Evolutionary conservation across 495 filamentous ascomycete genomes (phyloP).

Genomic region (Collariella sp.): DNA sequence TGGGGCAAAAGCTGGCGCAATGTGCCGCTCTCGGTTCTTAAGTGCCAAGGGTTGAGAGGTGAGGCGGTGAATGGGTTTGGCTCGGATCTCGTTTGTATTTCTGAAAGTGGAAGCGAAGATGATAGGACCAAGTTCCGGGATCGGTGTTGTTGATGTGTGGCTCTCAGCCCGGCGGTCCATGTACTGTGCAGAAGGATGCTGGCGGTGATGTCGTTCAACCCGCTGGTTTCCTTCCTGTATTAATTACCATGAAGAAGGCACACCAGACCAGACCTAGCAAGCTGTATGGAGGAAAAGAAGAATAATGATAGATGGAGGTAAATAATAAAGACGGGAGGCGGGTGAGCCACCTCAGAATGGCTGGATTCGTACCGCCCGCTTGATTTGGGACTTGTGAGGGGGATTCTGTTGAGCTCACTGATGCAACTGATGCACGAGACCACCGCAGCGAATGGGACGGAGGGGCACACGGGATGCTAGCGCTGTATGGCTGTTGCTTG

Average conservation of each 20-base stretch:
- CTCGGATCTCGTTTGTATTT: constrained; percentile 4
- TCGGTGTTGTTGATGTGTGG: not conserved
- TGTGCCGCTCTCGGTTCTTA: not conserved
- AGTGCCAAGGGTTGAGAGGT: not conserved
- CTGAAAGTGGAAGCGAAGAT: not conserved
- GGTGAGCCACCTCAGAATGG: not conserved
- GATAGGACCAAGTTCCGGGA: not conserved
- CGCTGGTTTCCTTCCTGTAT: not conserved
- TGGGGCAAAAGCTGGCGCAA: not conserved
- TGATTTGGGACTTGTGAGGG: not conserved
- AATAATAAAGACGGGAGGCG: not conserved
- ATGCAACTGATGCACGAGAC: not conserved
- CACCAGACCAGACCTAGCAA: not conserved
- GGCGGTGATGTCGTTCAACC: not conserved
- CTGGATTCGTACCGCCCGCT: not conserved
- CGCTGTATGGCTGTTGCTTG: not conserved
- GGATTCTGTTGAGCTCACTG: not conserved
- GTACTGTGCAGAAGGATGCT: not conserved
- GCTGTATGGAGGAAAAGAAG: not conserved
- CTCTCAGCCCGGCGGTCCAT: not conserved
- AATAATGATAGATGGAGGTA: not conserved
- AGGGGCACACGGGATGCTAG: not conserved
- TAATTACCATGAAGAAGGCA: not conserved
- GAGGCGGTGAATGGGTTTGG: not conserved
- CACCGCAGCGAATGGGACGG: not conserved